Conservation (phyloP, 1,284 basidiomycete species). For the Heterobasidion irregulare region DNA sequence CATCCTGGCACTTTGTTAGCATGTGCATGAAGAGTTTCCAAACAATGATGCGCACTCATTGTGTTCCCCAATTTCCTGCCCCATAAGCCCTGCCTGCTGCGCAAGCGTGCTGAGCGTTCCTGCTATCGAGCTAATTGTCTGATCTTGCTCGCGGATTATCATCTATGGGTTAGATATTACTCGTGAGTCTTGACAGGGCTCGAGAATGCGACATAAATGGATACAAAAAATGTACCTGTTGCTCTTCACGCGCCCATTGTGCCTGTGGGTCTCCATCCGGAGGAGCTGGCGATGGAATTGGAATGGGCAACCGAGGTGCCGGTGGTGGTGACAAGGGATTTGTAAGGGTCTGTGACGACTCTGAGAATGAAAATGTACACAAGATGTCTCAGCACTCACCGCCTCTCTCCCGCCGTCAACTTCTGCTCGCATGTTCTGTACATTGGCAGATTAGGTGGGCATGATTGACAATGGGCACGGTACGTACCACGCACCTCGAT, state of each 20-base stretch:
- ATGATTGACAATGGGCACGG: conserved; percentile 14
- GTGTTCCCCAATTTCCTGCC: conserved; percentile 81
- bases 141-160: conserved; percentile 81
- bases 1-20: conserved; percentile 42
- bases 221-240: conserved; percentile 44
- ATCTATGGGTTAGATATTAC: conserved; percentile 36
- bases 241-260: conserved; percentile 79
- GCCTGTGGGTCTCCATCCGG: conserved; percentile 54
- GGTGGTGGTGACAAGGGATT: conserved; percentile 3
- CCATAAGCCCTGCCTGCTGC: conserved; percentile 87
- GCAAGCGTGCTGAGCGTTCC: conserved; percentile 77
- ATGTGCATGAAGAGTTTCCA: background rate
- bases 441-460: conserved; percentile 11
- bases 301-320: conserved; percentile 1
- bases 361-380: background rate
- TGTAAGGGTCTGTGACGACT: background rate
- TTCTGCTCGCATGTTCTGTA: conserved; percentile 64
- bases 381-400: conserved; percentile 4
- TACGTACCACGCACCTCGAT: conserved; percentile 57
- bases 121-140: conserved; percentile 76
- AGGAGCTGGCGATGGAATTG: conserved; percentile 10
- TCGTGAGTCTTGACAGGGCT: background rate
- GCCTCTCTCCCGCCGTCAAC: conserved; percentile 20
- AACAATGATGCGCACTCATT: conserved; percentile 55
- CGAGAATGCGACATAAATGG: background rate